Evolutionary conservation across 345 rosid species (phyloP).

Genomic region (Eucalyptus erythrocorys): DNA sequence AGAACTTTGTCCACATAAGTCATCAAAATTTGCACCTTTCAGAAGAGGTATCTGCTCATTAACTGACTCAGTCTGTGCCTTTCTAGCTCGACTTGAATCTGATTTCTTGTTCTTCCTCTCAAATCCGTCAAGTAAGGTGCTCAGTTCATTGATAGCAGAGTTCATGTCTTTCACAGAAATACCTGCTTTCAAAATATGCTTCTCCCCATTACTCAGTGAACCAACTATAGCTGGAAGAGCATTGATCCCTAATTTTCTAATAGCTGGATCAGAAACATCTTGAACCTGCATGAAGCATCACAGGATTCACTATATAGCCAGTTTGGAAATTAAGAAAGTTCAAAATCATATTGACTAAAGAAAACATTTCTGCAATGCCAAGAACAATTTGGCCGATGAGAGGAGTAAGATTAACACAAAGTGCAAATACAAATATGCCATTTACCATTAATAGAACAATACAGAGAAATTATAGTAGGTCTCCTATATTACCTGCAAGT

Average conservation of each 20-base stretch:
- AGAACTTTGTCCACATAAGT: constrained; percentile 50
- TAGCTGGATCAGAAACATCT: constrained; percentile 40
- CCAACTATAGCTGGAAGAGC: constrained; percentile 83
- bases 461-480: background rate
- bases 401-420: background rate
- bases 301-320: background rate
- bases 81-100: constrained; percentile 29
- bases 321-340: background rate
- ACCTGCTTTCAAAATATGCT: constrained; percentile 48
- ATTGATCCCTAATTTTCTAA: constrained; percentile 54
- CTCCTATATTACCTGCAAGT: constrained; percentile 42
- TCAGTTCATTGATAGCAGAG: constrained; percentile 57
- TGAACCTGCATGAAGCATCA: constrained; percentile 31
- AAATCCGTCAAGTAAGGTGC: constrained; percentile 52
- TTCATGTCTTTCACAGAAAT: constrained; percentile 67
- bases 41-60: constrained; percentile 40
- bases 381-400: background rate
- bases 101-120: constrained; percentile 63
- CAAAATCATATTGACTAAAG: background rate
- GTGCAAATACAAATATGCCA: background rate
- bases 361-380: background rate
- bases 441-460: background rate
- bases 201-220: constrained; percentile 79
- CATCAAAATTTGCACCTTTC: constrained; percentile 33
- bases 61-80: constrained; percentile 12